These are phyloP conservation scores for Erodium moschatum DNA, from an alignment of 441 rosid species.

Conservation along the genomic window DNA sequence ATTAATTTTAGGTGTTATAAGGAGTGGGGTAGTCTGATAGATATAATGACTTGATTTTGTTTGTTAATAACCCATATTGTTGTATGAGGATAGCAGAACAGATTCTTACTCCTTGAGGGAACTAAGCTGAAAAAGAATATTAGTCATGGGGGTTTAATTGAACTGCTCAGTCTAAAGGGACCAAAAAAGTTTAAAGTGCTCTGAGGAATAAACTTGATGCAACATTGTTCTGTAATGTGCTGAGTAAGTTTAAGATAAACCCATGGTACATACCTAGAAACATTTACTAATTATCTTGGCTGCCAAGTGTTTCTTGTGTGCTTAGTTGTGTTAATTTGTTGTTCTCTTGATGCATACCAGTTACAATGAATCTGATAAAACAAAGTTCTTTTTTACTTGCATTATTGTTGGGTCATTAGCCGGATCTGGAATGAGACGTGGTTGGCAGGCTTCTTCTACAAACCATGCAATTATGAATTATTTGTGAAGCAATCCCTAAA, in stretches of 20 bases:
- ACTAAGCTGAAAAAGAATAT: background rate
- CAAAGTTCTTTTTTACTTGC: slow-evolving; percentile 11
- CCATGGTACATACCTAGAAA: background rate
- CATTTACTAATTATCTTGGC: background rate
- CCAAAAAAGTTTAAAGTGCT: background rate
- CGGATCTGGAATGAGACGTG: slow-evolving; percentile 94
- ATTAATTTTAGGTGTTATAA: background rate
- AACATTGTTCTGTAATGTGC: background rate
- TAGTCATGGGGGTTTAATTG: background rate
- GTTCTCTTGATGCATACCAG: background rate
- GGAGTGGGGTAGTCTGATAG: background rate
- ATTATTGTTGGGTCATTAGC: slow-evolving; percentile 29
- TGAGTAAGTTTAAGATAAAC: background rate
- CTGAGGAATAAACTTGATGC: background rate
- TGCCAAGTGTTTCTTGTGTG: background rate
- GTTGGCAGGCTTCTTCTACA: slow-evolving; percentile 75
- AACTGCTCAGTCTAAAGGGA: background rate
- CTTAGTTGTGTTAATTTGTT: background rate
- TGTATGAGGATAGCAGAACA: background rate
- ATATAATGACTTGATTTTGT: background rate
- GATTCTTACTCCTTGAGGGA: background rate
- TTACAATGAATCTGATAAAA: background rate
- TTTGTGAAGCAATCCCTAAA: slow-evolving; percentile 90
- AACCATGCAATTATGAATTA: slow-evolving; percentile 81
- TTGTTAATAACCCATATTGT: background rate